A percentile compares a stretch with the other conserved stretches of the same genome.
Evolutionary conservation across 768 basidiomycete genomes (phyloP).

Genomic region (Leccinum rimulosum): DNA sequence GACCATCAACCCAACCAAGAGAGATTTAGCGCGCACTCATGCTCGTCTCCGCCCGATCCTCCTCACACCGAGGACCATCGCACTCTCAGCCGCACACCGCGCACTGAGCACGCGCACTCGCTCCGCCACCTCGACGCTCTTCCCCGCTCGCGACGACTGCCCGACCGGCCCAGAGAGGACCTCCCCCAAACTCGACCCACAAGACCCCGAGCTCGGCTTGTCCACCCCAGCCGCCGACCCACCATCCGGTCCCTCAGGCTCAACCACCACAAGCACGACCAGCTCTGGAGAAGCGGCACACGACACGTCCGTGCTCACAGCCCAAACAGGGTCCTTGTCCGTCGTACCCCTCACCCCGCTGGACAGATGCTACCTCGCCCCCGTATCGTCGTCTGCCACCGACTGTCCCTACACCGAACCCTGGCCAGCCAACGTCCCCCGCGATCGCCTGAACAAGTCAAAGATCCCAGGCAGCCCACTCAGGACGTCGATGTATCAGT

Average conservation of each 20-base stretch:
- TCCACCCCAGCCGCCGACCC: not conserved
- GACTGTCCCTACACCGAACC: constrained; percentile 25
- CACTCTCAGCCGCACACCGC: not conserved
- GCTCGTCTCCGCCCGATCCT: constrained; percentile 20
- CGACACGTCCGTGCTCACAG: constrained; percentile 12
- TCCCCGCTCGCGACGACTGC: not conserved
- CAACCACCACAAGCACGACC: not conserved
- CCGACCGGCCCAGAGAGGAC: constrained; percentile 10
- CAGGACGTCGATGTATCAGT: constrained; percentile 13
- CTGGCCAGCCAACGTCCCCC: constrained; percentile 12
- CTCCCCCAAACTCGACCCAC: constrained; percentile 17
- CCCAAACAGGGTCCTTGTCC: not conserved
- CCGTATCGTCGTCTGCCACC: constrained; percentile 10
- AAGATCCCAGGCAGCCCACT: constrained; percentile 22
- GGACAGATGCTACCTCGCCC: constrained; percentile 16
- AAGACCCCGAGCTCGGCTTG: constrained; percentile 19
- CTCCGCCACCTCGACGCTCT: constrained; percentile 18
- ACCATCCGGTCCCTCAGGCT: not conserved
- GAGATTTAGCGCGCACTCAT: constrained; percentile 14
- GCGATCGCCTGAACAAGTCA: constrained; percentile 10
- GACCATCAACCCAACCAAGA: not conserved
- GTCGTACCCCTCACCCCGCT: too few species aligned
- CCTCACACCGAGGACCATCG: constrained; percentile 16
- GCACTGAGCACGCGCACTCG: constrained; percentile 3
- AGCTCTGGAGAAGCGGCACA: constrained; percentile 7